phyloP scores from a whole-genome alignment of 495 filamentous ascomycete genomes.

The Podospora didyma region DNA sequence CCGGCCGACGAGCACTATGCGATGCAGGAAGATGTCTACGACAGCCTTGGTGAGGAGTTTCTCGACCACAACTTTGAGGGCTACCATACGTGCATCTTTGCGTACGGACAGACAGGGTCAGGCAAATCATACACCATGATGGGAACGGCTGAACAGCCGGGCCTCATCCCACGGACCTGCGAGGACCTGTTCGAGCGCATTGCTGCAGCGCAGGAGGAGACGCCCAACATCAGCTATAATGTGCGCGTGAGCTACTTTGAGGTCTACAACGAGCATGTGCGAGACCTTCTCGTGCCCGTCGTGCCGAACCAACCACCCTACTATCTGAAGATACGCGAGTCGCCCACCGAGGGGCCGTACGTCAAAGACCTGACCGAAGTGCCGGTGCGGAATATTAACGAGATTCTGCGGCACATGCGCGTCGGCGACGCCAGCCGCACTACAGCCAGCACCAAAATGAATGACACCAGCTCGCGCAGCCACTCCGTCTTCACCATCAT shows the following conservation, averaged over 20 bases:
- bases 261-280: constrained; percentile 98
- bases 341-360: constrained; percentile 92
- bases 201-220: constrained; percentile 65
- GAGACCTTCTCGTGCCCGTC: constrained; percentile 83
- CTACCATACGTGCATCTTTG: constrained; percentile 99
- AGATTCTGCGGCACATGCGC: constrained; percentile 87
- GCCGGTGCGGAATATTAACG: constrained; percentile 73
- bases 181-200: constrained; percentile 95
- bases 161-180: constrained; percentile 95
- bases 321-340: constrained; percentile 97
- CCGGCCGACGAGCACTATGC: constrained; percentile 56
- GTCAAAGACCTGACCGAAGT: constrained; percentile 94
- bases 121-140: constrained; percentile 99
- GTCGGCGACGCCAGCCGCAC: constrained; percentile 85
- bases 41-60: constrained; percentile 91
- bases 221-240: constrained; percentile 87
- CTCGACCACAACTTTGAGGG: constrained; percentile 99
- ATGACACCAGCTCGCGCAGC: constrained; percentile 89
- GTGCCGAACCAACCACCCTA: constrained; percentile 66
- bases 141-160: constrained; percentile 80
- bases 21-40: constrained; percentile 87
- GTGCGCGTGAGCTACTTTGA: constrained; percentile 98
- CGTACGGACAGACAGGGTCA: constrained; percentile 96
- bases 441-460: constrained; percentile 98
- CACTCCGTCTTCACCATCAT: constrained; percentile 98